Evolutionary conservation across 306 rosid species (phyloP).

Genomic region (Vigna unguiculata): DNA sequence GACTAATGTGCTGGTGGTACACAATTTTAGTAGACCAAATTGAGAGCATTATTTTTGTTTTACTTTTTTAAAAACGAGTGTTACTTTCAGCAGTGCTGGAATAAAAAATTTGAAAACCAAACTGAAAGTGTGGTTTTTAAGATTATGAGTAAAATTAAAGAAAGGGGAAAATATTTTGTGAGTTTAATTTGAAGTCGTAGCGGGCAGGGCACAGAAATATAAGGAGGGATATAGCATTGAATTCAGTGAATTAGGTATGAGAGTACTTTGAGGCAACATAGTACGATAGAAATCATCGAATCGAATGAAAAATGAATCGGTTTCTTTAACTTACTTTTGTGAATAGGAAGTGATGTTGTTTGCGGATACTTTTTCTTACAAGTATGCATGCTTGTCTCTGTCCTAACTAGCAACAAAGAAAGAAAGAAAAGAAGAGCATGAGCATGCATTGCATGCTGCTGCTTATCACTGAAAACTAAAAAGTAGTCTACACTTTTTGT

Average conservation of each 20-base stretch:
- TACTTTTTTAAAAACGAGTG: not conserved
- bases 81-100: not conserved
- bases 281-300: not conserved
- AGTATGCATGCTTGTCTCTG: conserved; percentile 16
- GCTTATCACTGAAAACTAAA: conserved; percentile 37
- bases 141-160: not conserved
- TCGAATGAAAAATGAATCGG: not conserved
- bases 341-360: not conserved
- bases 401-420: not conserved
- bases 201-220: too few relatives aligned
- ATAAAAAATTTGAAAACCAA: not conserved
- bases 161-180: too few relatives aligned
- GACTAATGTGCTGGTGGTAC: too few relatives aligned
- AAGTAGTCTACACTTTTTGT: not conserved
- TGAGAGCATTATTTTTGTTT: not conserved
- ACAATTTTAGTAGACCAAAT: not conserved
- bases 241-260: not conserved
- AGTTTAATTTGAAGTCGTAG: too few relatives aligned
- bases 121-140: not conserved
- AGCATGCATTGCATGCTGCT: not conserved
- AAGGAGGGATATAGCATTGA: not conserved
- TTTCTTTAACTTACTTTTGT: not conserved
- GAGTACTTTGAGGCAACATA: not conserved
- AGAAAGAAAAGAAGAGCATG: not conserved
- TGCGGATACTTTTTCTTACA: conserved; percentile 25